Percentiles rank a stretch among this genome's conserved stretches.
Evolutionary conservation across 805 yeast genomes (phyloP).

Genomic region (Kodamaea sagamina): DNA sequence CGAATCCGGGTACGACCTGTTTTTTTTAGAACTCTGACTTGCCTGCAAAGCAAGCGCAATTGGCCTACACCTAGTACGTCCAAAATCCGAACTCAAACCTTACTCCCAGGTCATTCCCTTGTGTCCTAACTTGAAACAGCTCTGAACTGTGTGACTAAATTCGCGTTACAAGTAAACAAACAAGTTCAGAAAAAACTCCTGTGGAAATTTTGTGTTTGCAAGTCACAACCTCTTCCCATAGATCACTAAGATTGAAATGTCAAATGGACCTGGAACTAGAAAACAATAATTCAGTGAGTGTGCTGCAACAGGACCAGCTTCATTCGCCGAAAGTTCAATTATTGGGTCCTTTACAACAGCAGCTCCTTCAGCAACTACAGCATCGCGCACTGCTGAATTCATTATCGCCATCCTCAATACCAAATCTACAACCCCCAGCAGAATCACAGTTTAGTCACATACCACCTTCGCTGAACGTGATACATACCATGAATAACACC

Average conservation of each 20-base stretch:
- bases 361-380: conserved; percentile 6
- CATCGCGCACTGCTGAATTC: conserved; percentile 1
- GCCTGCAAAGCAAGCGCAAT: no score
- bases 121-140: not conserved
- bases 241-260: not conserved
- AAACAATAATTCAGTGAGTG: not conserved
- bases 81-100: not conserved
- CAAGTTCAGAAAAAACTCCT: conserved; percentile 8
- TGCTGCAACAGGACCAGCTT: not conserved
- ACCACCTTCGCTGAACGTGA: conserved; percentile 8
- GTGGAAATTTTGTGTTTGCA: conserved; percentile 2
- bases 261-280: not conserved
- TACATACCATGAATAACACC: conserved; percentile 7
- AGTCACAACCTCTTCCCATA: conserved; percentile 1
- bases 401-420: conserved; percentile 11
- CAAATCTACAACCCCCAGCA: conserved; percentile 16
- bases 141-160: not conserved
- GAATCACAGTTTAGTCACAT: conserved; percentile 9
- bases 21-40: not conserved
- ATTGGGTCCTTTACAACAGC: not conserved
- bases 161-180: conserved; percentile 10
- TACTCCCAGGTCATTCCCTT: not conserved
- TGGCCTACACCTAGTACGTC: no score
- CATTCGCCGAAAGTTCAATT: not conserved
- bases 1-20: conserved; percentile 82